phyloP scores from a whole-genome alignment of 2,329 filamentous ascomycete species.

The Pleoardoris graminearum region DNA sequence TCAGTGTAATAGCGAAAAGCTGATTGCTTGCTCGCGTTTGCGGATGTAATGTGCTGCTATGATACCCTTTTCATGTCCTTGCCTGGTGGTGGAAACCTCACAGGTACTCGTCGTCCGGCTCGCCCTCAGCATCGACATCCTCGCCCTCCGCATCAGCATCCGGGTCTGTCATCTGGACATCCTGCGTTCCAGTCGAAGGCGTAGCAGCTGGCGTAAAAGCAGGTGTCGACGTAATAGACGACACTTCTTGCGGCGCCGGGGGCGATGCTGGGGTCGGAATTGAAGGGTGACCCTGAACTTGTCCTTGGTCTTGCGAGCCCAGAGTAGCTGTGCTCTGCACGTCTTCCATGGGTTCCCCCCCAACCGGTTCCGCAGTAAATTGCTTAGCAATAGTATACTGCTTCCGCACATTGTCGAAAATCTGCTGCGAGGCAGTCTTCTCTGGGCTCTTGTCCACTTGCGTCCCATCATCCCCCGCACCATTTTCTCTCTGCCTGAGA shows the following conservation, averaged over 20 bases:
- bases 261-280: too few relatives aligned
- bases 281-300: background rate
- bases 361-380: background rate
- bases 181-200: background rate
- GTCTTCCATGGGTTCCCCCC: background rate
- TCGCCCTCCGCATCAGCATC: slow-evolving; percentile 15
- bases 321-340: background rate
- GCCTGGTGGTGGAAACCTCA: background rate
- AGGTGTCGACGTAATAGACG: background rate
- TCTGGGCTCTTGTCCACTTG: slow-evolving; percentile 1
- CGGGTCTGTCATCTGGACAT: slow-evolving; percentile 20
- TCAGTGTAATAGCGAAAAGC: too few relatives aligned
- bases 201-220: slow-evolving; percentile 3
- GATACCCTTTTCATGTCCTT: background rate
- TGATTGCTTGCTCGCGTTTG: too few relatives aligned
- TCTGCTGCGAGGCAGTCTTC: slow-evolving; percentile 9
- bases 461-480: background rate
- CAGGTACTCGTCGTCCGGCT: slow-evolving; percentile 21
- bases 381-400: slow-evolving; percentile 26
- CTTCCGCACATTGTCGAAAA: slow-evolving; percentile 22
- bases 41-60: background rate
- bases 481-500: slow-evolving; percentile 11
- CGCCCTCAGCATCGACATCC: slow-evolving; percentile 28
- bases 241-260: background rate
- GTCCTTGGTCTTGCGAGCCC: background rate